Evolutionary conservation across 2,329 filamentous ascomycete genomes (phyloP), one percentile per base, ranked within the genome.

Genomic region (Fusarium denticulatum): DNA sequence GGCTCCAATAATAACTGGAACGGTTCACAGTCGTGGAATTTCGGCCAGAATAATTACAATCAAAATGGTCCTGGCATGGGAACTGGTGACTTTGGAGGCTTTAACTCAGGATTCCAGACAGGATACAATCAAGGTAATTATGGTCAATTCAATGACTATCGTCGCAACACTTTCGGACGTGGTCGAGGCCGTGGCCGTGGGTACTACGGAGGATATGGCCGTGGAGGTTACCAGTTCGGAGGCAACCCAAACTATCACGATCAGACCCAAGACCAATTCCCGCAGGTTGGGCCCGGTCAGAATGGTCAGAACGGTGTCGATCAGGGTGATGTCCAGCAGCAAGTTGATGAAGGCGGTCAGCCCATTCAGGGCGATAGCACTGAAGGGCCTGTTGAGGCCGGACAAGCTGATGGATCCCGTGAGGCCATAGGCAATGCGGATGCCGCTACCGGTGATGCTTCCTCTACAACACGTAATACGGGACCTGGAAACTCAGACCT

Each of bases 11-110:
- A 91, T 89, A 92, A 91, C 87, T 94, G 92, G 92, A 93, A 92
- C 88, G 88, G 88, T 87, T 92, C 92, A 86, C 91, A 93, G 86
- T 90, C 91, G 88, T 94, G 92, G 92, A 93, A 92, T 91, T 90
- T 90, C 88, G 90, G 90, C 88, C 92, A 93, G 92, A 92, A 94
- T 94, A 94, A 94, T 92, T 94, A 90, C 91, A 95, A 91, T 91
- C 86, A 92, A 93, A 94, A 90, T 93, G 91, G 90, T 89, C 89
- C 90, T 88, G 90, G 91, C 88, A 93, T 93, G 89, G 91, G 90
- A 85, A 88, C 88, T 88, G 91, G 91, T 93, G 92, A 94, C 86
- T 94, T 89, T 90, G 92, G 92, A 86, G 88, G 89, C 86, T 91
- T 92, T 90, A 92, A 93, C 88, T 88, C 90, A 88, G 91, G 91